Percentiles rank a stretch among this genome's conserved stretches.
phyloP scores from a whole-genome alignment of 257 asterid genomes.

The Capsicum chinense region DNA sequence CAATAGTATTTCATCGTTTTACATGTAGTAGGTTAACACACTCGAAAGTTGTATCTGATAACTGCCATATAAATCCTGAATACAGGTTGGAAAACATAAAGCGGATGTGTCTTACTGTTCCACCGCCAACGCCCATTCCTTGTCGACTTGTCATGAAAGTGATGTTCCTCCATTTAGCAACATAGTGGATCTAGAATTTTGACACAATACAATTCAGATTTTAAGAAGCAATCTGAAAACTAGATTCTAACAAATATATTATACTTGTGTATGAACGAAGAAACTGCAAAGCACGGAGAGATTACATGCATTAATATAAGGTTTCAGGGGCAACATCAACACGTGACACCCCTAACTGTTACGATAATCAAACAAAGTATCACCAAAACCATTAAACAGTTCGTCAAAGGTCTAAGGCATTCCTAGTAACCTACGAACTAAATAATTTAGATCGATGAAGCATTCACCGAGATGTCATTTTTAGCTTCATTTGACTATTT shows the following conservation, averaged over 20 bases:
- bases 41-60: not conserved
- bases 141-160: constrained; percentile 96
- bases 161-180: constrained; percentile 90
- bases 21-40: not conserved
- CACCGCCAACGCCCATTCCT: constrained; percentile 94
- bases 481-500: not conserved
- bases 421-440: not conserved
- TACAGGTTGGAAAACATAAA: not conserved
- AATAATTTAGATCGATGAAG: not conserved
- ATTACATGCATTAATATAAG: not conserved
- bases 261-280: not conserved
- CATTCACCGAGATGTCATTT: not conserved
- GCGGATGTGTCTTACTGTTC: constrained; percentile 65
- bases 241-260: not conserved
- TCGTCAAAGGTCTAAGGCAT: not conserved
- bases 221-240: constrained; percentile 2
- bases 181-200: constrained; percentile 79
- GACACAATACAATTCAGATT: constrained; percentile 24
- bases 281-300: constrained; percentile 6
- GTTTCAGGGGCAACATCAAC: not conserved
- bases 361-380: not conserved
- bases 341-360: not conserved
- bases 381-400: not conserved
- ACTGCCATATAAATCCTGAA: not conserved
- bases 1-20: not conserved